phyloP scores from a whole-genome alignment of 352 stramenopile genomes.

The Pythium periplocum region DNA sequence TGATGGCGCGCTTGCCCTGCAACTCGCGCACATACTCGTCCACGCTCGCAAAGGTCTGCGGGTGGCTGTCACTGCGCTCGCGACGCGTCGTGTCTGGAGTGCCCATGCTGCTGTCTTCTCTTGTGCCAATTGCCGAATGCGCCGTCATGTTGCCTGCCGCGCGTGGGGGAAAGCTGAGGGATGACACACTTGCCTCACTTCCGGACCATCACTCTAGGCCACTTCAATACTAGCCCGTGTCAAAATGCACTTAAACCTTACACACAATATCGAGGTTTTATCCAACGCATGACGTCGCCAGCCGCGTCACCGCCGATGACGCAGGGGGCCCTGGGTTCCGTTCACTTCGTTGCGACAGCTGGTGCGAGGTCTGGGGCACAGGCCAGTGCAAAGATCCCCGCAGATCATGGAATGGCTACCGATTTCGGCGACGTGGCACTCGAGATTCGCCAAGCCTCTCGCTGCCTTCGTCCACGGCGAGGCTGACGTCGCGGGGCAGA shows the following conservation, averaged over 20 bases:
- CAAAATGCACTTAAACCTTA: no score
- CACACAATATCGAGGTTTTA: no score
- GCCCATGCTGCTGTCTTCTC: conserved; percentile 3
- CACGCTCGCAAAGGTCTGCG: conserved; percentile 84
- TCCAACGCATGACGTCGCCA: no score
- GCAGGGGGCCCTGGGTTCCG: no score
- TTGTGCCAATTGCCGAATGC: conserved; percentile 20
- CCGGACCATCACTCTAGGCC: neutral
- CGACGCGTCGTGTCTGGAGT: conserved; percentile 9
- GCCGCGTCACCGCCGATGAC: no score
- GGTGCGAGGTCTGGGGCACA: no score
- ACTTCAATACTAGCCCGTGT: neutral
- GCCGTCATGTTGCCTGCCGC: neutral
- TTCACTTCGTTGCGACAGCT: no score
- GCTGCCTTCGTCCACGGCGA: neutral
- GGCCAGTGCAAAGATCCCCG: no score
- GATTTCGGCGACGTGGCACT: no score
- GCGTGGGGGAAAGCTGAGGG: neutral
- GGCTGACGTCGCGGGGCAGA: neutral
- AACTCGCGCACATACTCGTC: conserved; percentile 90
- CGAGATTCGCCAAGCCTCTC: neutral
- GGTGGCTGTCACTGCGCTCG: conserved; percentile 52
- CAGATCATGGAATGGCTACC: no score
- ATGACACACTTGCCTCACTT: neutral
- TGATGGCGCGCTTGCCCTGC: conserved; percentile 89